Conservation (phyloP, 2,329 filamentous ascomycete species). For the Paraconiothyrium sp. region DNA sequence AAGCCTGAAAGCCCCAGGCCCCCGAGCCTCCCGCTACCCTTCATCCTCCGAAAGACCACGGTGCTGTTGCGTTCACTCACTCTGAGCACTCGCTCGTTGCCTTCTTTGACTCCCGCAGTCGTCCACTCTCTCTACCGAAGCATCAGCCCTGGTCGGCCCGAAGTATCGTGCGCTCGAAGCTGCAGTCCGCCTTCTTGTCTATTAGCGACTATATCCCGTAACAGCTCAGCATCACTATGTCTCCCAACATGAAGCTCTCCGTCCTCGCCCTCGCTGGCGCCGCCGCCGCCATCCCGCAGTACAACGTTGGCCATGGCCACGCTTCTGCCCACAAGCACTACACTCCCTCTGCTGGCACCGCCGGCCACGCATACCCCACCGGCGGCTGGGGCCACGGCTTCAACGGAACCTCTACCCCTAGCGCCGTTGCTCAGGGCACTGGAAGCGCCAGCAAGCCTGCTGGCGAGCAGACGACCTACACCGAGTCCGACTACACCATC, state of each 20-base stretch:
- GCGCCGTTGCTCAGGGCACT: slow-evolving; percentile 25
- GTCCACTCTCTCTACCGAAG: slow-evolving; percentile 44
- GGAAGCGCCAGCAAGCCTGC: slow-evolving; percentile 30
- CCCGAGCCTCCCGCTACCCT: slow-evolving; percentile 34
- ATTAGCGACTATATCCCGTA: slow-evolving; percentile 14
- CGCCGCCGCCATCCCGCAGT: slow-evolving; percentile 48
- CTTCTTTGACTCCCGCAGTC: slow-evolving; percentile 46
- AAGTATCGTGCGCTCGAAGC: slow-evolving; percentile 50
- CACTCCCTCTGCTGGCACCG: slow-evolving; percentile 22
- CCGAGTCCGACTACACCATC: slow-evolving; percentile 35
- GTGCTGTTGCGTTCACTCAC: slow-evolving; percentile 48
- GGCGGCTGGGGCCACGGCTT: slow-evolving; percentile 38
- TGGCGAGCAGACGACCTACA: slow-evolving; percentile 36
- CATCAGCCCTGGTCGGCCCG: slow-evolving; percentile 57
- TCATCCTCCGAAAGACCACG: slow-evolving; percentile 37
- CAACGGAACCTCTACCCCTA: slow-evolving; percentile 34
- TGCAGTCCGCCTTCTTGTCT: slow-evolving; percentile 36
- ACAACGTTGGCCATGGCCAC: slow-evolving; percentile 36
- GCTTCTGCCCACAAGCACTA: slow-evolving; percentile 39
- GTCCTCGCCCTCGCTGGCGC: slow-evolving; percentile 55
- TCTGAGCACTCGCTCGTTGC: slow-evolving; percentile 56
- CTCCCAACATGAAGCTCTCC: slow-evolving; percentile 50
- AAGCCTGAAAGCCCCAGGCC: slow-evolving; percentile 34
- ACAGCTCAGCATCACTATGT: slow-evolving; percentile 33
- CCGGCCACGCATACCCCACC: slow-evolving; percentile 41